Conservation (phyloP, 441 rosid genomes). For the Mallotus japonicus region DNA sequence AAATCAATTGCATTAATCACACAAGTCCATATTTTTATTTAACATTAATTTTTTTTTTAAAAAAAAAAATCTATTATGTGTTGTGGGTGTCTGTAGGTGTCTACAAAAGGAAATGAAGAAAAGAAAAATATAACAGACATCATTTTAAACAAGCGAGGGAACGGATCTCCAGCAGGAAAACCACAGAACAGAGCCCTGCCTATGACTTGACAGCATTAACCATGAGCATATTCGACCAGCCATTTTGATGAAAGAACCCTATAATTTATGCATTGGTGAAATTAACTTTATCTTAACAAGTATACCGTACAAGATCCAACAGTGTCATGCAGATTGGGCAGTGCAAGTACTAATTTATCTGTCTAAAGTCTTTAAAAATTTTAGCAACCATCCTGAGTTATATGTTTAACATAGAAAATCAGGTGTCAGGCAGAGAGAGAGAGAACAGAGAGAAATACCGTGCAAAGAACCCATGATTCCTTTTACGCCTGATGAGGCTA, state of each 20-base stretch:
- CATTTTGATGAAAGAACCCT: not conserved
- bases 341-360: not conserved
- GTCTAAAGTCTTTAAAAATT: not conserved
- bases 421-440: not conserved
- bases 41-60: not conserved
- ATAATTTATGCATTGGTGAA: not conserved
- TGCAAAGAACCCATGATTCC: slow-evolving; percentile 88
- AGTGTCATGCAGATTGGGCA: not conserved
- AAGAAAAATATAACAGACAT: not conserved
- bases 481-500: slow-evolving; percentile 73
- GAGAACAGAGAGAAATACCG: slow-evolving; percentile 46
- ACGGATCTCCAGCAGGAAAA: not conserved
- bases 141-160: not conserved
- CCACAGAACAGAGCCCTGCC: not conserved
- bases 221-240: not conserved
- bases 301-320: not conserved
- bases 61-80: not conserved
- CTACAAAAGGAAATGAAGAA: not conserved
- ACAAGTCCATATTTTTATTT: slow-evolving; percentile 11
- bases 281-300: not conserved
- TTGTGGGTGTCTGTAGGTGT: not conserved
- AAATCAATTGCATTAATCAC: slow-evolving; percentile 24
- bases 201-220: not conserved
- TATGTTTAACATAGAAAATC: not conserved
- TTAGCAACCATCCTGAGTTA: not conserved